Evolutionary conservation across 805 yeast species (phyloP).

Genomic region (Wickerhamomyces bovis): DNA sequence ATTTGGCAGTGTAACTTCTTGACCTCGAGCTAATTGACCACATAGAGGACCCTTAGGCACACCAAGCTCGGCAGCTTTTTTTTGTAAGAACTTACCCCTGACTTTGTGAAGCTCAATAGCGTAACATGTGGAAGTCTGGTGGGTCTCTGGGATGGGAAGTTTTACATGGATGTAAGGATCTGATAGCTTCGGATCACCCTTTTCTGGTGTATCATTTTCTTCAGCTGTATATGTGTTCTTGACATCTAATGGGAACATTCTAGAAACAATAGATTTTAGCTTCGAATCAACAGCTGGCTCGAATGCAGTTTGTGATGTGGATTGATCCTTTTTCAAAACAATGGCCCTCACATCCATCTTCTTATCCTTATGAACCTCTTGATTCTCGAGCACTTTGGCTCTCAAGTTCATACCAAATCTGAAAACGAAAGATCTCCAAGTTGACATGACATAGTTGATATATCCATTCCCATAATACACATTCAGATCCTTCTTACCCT

Average conservation of each 20-base stretch:
- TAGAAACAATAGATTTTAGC: conserved; percentile 29
- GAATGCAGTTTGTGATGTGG: conserved; percentile 2
- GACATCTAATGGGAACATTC: conserved; percentile 55
- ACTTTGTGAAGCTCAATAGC: conserved; percentile 59
- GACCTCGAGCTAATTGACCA: conserved; percentile 55
- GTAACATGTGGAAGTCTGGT: conserved; percentile 48
- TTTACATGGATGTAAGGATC: conserved; percentile 31
- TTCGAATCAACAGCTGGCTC: conserved; percentile 1
- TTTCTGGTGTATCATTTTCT: conserved; percentile 17
- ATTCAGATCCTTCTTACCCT: conserved; percentile 54
- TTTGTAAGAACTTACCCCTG: conserved; percentile 70
- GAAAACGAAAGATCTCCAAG: conserved; percentile 86
- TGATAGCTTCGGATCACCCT: conserved; percentile 30
- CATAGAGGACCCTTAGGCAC: conserved; percentile 60
- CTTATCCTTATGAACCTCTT: conserved; percentile 26
- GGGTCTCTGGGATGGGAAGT: conserved; percentile 24
- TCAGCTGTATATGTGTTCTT: conserved; percentile 30
- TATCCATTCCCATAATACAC: conserved; percentile 46
- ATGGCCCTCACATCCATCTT: conserved; percentile 24
- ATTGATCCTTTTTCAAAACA: conserved; percentile 2
- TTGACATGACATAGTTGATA: conserved; percentile 53
- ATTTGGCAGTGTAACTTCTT: conserved; percentile 46
- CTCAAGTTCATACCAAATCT: conserved; percentile 60
- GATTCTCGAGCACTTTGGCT: conserved; percentile 21
- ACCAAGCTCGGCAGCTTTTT: conserved; percentile 61